Conservation (phyloP, 148 eudicot species). For the Oxyria digyna region DNA sequence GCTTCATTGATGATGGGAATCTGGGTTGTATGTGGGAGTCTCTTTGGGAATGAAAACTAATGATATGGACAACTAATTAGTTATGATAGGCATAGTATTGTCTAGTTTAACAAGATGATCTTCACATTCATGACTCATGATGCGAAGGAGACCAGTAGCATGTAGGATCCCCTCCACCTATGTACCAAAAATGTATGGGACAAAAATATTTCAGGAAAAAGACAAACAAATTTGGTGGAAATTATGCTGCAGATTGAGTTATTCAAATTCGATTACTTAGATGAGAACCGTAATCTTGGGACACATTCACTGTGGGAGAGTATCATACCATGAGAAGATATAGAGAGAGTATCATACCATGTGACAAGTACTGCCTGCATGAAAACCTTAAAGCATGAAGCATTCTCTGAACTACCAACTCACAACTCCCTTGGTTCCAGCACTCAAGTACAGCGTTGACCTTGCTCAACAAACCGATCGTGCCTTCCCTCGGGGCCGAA, state of each 20-base stretch:
- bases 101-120: not conserved
- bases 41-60: conserved; percentile 6
- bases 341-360: conserved; percentile 67
- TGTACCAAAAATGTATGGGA: not conserved
- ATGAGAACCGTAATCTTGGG: too few species aligned
- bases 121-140: not conserved
- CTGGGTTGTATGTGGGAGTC: not conserved
- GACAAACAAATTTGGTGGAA: too few species aligned
- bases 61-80: not conserved
- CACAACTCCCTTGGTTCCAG: conserved; percentile 23
- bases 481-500: conserved; percentile 76
- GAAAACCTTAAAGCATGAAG: conserved; percentile 74
- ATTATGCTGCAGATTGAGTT: not conserved
- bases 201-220: not conserved
- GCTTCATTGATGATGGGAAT: not conserved
- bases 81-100: not conserved
- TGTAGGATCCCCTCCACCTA: not conserved
- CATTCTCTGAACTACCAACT: conserved; percentile 40
- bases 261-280: too few species aligned
- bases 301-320: too few species aligned
- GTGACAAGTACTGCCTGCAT: conserved; percentile 57
- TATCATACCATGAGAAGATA: conserved; percentile 45
- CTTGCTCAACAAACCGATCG: conserved; percentile 60
- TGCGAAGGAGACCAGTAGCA: not conserved
- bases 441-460: conserved; percentile 37